Evolutionary conservation across 2,329 filamentous ascomycete species (phyloP).

Genomic region (Colletotrichum eremochloae): DNA sequence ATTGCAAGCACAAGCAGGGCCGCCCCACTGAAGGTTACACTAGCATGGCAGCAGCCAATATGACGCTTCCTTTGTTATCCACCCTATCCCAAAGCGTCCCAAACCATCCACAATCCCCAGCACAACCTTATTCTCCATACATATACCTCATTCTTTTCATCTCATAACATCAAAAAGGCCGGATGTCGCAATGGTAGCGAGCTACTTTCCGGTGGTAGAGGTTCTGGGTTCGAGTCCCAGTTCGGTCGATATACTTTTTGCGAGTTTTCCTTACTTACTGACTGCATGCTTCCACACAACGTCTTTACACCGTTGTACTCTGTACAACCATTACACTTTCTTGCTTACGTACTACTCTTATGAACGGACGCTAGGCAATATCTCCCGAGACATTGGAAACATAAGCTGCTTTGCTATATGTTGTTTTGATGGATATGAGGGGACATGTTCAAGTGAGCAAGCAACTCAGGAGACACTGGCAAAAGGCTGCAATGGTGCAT

Average conservation of each 20-base stretch:
- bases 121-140: not conserved
- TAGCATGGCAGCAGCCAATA: not conserved
- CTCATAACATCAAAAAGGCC: not conserved
- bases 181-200: constrained; percentile 18
- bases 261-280: not conserved
- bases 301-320: too few relatives aligned
- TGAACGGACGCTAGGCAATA: too few relatives aligned
- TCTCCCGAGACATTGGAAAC: too few relatives aligned
- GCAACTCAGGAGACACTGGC: too few relatives aligned
- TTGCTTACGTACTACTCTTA: too few relatives aligned
- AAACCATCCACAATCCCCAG: too few relatives aligned
- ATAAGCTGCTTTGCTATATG: too few relatives aligned
- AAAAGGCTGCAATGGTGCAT: too few relatives aligned
- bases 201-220: constrained; percentile 16
- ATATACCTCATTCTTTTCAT: not conserved
- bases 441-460: too few relatives aligned
- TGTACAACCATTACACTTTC: too few relatives aligned
- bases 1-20: not conserved
- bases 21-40: not conserved
- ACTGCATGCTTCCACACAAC: too few relatives aligned
- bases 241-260: not conserved
- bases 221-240: constrained; percentile 19
- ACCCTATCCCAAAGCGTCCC: not conserved
- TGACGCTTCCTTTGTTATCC: not conserved
- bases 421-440: too few relatives aligned